phyloP scores from a whole-genome alignment of 768 basidiomycete species.

The Xanthoconium purpureum region DNA sequence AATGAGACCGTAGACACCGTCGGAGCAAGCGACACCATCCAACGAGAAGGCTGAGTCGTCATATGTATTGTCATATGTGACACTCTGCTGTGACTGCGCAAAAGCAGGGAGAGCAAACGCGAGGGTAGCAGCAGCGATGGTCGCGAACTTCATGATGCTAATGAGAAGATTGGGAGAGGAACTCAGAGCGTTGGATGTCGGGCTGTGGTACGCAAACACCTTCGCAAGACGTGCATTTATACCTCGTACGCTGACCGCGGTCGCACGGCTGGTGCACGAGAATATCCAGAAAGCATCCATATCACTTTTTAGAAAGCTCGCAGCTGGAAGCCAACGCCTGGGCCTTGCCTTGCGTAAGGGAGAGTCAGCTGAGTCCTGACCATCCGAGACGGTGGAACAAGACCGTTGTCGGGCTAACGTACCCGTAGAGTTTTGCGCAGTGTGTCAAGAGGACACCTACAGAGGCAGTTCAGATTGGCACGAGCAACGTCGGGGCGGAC shows the following conservation, averaged over 20 bases:
- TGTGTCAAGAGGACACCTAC: too few species aligned
- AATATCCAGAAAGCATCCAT: background rate
- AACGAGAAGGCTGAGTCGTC: conserved; percentile 24
- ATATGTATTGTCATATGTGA: conserved; percentile 34
- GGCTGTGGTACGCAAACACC: background rate
- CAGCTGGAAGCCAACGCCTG: background rate
- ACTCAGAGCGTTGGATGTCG: background rate
- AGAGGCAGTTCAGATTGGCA: background rate
- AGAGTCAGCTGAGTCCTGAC: conserved; percentile 5
- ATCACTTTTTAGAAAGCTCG: background rate
- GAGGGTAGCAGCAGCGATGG: conserved; percentile 9
- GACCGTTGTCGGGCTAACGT: background rate
- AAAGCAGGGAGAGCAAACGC: conserved; percentile 17
- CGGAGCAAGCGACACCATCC: conserved; percentile 29
- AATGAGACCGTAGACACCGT: conserved; percentile 32
- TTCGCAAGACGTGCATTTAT: conserved; percentile 13
- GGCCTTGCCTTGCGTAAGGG: background rate
- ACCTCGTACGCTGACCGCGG: background rate
- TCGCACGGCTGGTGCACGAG: background rate
- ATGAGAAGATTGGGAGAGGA: background rate
- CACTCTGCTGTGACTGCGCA: conserved; percentile 6
- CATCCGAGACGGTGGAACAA: too few species aligned
- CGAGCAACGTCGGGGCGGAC: background rate
- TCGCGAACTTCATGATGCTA: conserved; percentile 26
- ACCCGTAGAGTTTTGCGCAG: too few species aligned